Conservation (phyloP, 75 land plant species). For the Chamaecyparis obtusa region DNA sequence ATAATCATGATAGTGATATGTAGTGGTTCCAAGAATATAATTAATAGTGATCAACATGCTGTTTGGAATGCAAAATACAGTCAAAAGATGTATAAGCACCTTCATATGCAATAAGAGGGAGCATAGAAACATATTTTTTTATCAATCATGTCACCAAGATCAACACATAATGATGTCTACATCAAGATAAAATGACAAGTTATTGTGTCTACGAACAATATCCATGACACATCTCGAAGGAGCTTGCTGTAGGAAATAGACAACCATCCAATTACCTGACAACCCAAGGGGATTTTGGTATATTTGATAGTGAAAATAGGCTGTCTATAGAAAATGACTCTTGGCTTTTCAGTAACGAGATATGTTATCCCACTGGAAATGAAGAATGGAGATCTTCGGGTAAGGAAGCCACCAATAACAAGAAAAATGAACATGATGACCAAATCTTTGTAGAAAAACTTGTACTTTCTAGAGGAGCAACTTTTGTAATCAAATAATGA, state of each 20-base stretch:
- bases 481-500: slow-evolving; percentile 57
- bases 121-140: too few relatives aligned
- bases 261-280: slow-evolving; percentile 79
- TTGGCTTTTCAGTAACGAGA: slow-evolving; percentile 95
- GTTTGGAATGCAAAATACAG: too few relatives aligned
- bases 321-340: slow-evolving; percentile 96
- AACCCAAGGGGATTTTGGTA: slow-evolving; percentile 97
- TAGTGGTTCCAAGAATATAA: too few relatives aligned
- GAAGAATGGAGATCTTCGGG: slow-evolving; percentile 60
- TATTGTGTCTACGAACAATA: too few relatives aligned
- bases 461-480: slow-evolving; percentile 83
- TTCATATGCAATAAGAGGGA: too few relatives aligned
- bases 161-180: too few relatives aligned
- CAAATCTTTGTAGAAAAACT: slow-evolving; percentile 77
- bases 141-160: too few relatives aligned
- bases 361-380: slow-evolving; percentile 95
- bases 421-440: slow-evolving; percentile 83
- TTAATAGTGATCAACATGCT: too few relatives aligned
- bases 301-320: slow-evolving; percentile 95
- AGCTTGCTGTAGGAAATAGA: slow-evolving; percentile 50
- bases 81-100: too few relatives aligned
- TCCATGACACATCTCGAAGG: too few relatives aligned
- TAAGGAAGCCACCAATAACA: slow-evolving; percentile 41
- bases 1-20: too few relatives aligned
- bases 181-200: too few relatives aligned